A percentile compares a stretch with the other conserved stretches of the same genome.
Conservation (phyloP, 345 rosid species). For the Linum lewisii region DNA sequence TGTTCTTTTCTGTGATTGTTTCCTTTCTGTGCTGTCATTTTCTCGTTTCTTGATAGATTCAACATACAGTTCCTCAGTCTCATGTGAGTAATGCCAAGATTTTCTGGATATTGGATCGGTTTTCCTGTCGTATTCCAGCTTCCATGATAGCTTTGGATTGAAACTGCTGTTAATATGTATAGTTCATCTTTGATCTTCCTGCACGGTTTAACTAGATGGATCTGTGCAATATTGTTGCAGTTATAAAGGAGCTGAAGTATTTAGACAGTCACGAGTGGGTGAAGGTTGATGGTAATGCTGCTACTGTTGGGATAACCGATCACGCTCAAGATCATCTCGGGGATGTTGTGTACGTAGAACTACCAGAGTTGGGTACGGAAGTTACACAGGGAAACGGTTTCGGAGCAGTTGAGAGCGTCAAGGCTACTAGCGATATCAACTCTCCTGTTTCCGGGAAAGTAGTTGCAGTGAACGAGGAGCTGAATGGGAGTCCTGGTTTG, state of each 20-base stretch:
- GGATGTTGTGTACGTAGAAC: constrained; percentile 88
- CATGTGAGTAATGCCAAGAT: no score
- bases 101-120: no score
- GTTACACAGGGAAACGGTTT: constrained; percentile 66
- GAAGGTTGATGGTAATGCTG: constrained; percentile 64
- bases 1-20: background rate
- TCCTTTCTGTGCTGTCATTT: background rate
- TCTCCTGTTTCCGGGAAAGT: constrained; percentile 91
- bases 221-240: constrained; percentile 25
- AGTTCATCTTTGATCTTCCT: background rate
- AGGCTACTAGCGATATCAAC: constrained; percentile 90
- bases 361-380: constrained; percentile 63
- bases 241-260: constrained; percentile 75
- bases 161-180: background rate
- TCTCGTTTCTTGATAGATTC: background rate
- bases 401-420: constrained; percentile 98
- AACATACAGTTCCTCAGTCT: background rate
- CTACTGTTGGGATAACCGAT: constrained; percentile 84
- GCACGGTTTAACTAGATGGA: background rate
- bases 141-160: background rate
- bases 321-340: constrained; percentile 98
- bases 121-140: background rate
- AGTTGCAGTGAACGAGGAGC: constrained; percentile 59
- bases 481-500: constrained; percentile 56
- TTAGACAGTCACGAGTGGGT: constrained; percentile 92